Conservation (phyloP, 345 rosid genomes). For the Firmiana major region DNA sequence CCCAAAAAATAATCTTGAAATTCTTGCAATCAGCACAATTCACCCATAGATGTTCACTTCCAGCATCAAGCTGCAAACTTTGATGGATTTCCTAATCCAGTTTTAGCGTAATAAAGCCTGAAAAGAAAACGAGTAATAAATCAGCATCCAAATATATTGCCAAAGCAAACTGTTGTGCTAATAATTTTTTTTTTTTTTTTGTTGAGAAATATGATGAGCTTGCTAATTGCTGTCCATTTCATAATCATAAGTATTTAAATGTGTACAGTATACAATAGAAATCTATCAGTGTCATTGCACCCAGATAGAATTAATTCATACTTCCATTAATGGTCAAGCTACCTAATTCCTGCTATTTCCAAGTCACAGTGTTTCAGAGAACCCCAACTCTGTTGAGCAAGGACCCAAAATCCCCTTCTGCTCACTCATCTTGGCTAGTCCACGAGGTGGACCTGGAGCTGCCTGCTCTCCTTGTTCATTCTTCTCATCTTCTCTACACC, state of each 20-base stretch:
- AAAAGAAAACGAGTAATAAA: constrained; percentile 20
- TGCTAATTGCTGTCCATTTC: too few species aligned
- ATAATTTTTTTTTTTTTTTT: too few species aligned
- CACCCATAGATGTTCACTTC: constrained; percentile 92
- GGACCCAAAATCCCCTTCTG: constrained; percentile 95
- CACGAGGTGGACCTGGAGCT: constrained; percentile 22
- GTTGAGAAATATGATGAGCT: too few species aligned
- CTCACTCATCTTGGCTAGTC: constrained; percentile 87
- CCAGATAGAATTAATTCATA: neutral
- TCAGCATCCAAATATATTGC: neutral
- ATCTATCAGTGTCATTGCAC: neutral
- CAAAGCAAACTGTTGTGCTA: neutral
- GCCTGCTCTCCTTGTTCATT: constrained; percentile 33
- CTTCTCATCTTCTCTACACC: constrained; percentile 56
- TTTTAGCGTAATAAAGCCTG: constrained; percentile 73
- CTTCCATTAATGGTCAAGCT: neutral
- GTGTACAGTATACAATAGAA: neutral
- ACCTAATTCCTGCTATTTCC: neutral
- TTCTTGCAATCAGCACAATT: constrained; percentile 68
- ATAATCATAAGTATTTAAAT: neutral
- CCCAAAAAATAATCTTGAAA: too few species aligned
- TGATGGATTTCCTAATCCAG: constrained; percentile 70
- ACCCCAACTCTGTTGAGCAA: constrained; percentile 86
- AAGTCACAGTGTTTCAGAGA: constrained; percentile 62
- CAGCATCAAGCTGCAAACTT: constrained; percentile 88